A percentile compares a stretch with the other conserved stretches of the same genome.
These are phyloP conservation scores for Aquilaria agallochum DNA, from an alignment of 441 rosid species.

Conservation along the genomic window DNA sequence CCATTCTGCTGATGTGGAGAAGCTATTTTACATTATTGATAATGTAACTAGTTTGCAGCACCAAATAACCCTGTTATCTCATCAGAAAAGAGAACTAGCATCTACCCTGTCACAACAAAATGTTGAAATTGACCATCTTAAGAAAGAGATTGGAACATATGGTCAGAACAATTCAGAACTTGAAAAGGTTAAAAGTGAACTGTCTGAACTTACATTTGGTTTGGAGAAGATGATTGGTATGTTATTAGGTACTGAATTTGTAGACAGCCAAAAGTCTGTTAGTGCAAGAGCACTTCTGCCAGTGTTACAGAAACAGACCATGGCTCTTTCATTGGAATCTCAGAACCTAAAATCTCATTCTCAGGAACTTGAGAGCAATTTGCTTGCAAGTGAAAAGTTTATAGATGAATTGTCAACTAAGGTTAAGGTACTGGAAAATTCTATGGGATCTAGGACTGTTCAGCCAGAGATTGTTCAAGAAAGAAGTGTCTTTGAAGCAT, in stretches of 20 bases:
- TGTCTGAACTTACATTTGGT: conserved; percentile 44
- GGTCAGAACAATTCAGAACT: conserved; percentile 29
- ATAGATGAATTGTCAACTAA: conserved; percentile 60
- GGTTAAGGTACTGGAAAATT: conserved; percentile 64
- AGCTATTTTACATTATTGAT: conserved; percentile 56
- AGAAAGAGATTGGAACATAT: conserved; percentile 39
- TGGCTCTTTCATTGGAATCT: conserved; percentile 46
- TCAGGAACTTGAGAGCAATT: conserved; percentile 60
- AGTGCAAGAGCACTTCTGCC: conserved; percentile 41
- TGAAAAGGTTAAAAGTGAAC: conserved; percentile 48
- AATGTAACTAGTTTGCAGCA: conserved; percentile 42
- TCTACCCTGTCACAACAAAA: conserved; percentile 43
- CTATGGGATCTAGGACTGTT: conserved; percentile 37
- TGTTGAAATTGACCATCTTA: conserved; percentile 60
- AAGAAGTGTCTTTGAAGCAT: conserved; percentile 69
- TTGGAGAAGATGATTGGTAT: conserved; percentile 50
- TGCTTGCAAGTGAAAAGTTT: conserved; percentile 64
- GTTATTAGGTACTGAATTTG: conserved; percentile 43
- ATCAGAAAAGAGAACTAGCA: conserved; percentile 49
- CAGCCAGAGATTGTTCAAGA: conserved; percentile 68
- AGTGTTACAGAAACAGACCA: conserved; percentile 49
- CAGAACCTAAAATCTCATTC: conserved; percentile 57
- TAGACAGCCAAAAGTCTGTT: conserved; percentile 36
- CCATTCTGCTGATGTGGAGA: conserved; percentile 46
- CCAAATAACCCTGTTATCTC: conserved; percentile 48